Evolutionary conservation across 352 stramenopile genomes (phyloP), one percentile per base, ranked within the genome.

Genomic region (Phytophthora citrophthora): DNA sequence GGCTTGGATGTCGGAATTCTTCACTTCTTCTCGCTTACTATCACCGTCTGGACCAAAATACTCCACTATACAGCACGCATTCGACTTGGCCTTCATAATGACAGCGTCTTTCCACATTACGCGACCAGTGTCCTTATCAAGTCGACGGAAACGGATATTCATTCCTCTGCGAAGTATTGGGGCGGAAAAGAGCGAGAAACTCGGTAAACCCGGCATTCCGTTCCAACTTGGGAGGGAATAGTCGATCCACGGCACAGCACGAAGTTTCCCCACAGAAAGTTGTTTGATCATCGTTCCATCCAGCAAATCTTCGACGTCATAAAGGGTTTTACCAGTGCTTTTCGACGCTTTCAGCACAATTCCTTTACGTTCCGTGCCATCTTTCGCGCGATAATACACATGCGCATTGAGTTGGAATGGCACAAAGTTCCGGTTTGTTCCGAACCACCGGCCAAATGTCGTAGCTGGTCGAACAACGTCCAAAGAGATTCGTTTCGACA

Each of bases 321-420:
- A 88, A 3, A 66, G 31, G 9, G 67, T 54, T 23, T 71, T 77
- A 0, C 61, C 66, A 20, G 23, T 70, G 26, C 65, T 73, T 23
- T 63, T 70, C 15, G 70, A 84, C 4, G 85, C 63, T 54, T 88
- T 87, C 11, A 89, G 43, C 5, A 90, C 70, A 9, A 89, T 83
- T 1, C 77, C 81, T 50, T 83, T 84, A 1, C 76, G 65, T 51
- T 90, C 81, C 0, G 52, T 15, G 0, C 76, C 81, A 13, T 86
- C 70, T 31, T 81, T 85, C 0, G 54, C 74, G 36, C 73, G 70
- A 43, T 89, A 90, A 11, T 80, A 81, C 12, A 90, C 79, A 5
- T 79, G 72, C 9, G 77, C 64, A 20, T 89, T 86, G 15, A 87
- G 41, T 32, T 73, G 62, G 32, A 77, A 67, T 36, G 53, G 60